Base-by-base conservation (phyloP, 108 stramenopile genomes). In the Stephanodiscus minutulus region DNA sequence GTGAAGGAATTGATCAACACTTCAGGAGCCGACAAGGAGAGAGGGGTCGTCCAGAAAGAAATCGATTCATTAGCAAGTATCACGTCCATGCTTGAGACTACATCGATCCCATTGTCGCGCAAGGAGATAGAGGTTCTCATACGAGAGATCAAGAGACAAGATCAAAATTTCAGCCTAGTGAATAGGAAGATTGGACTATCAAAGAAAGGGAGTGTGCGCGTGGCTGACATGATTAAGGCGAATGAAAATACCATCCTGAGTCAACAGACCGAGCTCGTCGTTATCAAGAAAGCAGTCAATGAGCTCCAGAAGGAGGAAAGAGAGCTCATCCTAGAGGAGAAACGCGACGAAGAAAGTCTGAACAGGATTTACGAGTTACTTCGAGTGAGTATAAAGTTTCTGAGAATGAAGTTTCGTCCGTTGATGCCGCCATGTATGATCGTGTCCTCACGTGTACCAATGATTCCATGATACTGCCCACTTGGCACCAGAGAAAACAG, bases 121-220 rank as follows among this genome's bases (percentile, higher is more conserved):
- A 65, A 74, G 44, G 64, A 65, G 11, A 60, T 35, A 2, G 64
- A 74, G 46, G 17, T 55, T 4, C 3, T 58, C 28, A 65, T 58
- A 22, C 53, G 64, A 58, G 21, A 59, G 53, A 35, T 66, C 43
- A 65, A 60, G 24, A 58, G 56, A 7, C 47, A 58, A 43, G 36
- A 41, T 1, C 36, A 57, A 20, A 58, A 58, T 1, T n/a, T 36
- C 18, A 48, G 47, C 18, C 22, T 60, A 22, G 36, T 73, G n/a
- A 60, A 52, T 41, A 47, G 64, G 25, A 74, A 74, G 18, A 36
- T 36, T 41, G 58, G 47, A 12, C 2, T 74, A 33, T 36, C 65
- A 27, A 56, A 65, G 29, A 59, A 56, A 53, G 53, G 49, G 10
- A 50, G 46, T 33, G 7, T 2, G 17, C 43, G 52, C 35, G 55